Base-by-base conservation (phyloP, 805 yeast species). In the Torulaspora gathmanii region DNA sequence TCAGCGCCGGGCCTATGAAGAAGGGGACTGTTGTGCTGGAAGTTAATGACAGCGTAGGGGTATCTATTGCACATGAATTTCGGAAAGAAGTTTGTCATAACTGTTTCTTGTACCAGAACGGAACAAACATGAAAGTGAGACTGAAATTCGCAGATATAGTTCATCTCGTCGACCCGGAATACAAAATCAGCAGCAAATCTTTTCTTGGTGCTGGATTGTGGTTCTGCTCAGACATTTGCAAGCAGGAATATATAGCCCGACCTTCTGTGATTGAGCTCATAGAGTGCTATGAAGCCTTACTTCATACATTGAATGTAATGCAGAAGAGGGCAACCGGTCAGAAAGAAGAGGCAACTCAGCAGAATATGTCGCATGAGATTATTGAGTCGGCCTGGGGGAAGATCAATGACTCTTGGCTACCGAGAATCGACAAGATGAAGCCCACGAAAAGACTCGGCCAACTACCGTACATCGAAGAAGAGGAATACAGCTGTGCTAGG, bases 1-100 rank as follows among this genome's bases (percentile, higher is more conserved):
- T 76, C 56, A 75, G 85, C 8, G 51, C 46, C 0, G 23, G 27
- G 2, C 46, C 55, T n/a, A 73, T 82, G 11, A 62, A 70, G 11
- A 53, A 58, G 27, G 76, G 69, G 7, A 70, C 77, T 0, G 53
- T 58, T 0, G 62, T 82, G 3, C 63, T 75, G 31, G 45, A 37
- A 7, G 72, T 77, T 13, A 48, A 56, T 3, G 44, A 58, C 2
- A 79, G 82, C 0, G 59, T 78, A 31, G 74, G 82, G 8, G 64
- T 72, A 12, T 68, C 77, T 1, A 68, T 81, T 2, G 60, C 70
- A 13, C 68, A 72, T 46, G 79, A 78, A 3, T 81, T 79, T 58
- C 72, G 77, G 40, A 80, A 79, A 51, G 87, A 82, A 53, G 83
- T 78, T 1, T 82, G 88, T 57, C 68, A 74, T 6, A 54, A 57